phyloP scores from a whole-genome alignment of 2,329 filamentous ascomycete species.

The Ceratocystis albifundus region DNA sequence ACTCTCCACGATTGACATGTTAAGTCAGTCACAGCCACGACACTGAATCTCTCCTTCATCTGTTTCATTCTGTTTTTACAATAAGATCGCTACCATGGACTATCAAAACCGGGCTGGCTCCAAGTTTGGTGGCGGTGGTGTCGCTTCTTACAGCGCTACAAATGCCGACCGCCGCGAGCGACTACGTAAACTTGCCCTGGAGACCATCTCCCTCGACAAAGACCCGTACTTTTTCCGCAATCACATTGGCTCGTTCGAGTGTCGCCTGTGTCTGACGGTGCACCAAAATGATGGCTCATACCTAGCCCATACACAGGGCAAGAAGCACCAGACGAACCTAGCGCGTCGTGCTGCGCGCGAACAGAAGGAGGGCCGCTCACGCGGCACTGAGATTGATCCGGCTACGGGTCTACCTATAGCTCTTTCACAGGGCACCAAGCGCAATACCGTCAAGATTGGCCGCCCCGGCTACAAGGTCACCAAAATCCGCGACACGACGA shows the following conservation, averaged over 20 bases:
- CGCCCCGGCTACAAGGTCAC: conserved; percentile 96
- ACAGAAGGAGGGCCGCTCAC: conserved; percentile 70
- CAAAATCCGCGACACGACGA: conserved; percentile 81
- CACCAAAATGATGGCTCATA: conserved; percentile 99
- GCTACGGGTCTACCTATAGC: conserved; percentile 62
- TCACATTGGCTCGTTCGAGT: conserved; percentile 96
- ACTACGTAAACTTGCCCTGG: conserved; percentile 91
- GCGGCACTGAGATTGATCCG: conserved; percentile 49
- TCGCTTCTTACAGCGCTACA: conserved; percentile 83
- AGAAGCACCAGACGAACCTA: conserved; percentile 98
- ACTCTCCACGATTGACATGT: not conserved
- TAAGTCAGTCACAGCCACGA: not conserved
- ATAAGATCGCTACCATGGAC: conserved; percentile 42
- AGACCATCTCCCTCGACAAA: conserved; percentile 98
- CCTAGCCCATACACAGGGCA: conserved; percentile 93
- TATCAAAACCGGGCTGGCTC: conserved; percentile 89
- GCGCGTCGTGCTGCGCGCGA: conserved; percentile 91
- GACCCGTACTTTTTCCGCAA: conserved; percentile 99
- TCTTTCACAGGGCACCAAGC: conserved; percentile 59
- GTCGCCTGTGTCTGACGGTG: conserved; percentile 88
- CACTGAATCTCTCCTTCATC: not conserved
- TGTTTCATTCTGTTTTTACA: not conserved
- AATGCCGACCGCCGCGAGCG: conserved; percentile 97
- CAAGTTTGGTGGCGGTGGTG: conserved; percentile 95
- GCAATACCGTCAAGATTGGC: conserved; percentile 87